phyloP scores from a whole-genome alignment of 257 asterid species.

The Handroanthus guayacan region DNA sequence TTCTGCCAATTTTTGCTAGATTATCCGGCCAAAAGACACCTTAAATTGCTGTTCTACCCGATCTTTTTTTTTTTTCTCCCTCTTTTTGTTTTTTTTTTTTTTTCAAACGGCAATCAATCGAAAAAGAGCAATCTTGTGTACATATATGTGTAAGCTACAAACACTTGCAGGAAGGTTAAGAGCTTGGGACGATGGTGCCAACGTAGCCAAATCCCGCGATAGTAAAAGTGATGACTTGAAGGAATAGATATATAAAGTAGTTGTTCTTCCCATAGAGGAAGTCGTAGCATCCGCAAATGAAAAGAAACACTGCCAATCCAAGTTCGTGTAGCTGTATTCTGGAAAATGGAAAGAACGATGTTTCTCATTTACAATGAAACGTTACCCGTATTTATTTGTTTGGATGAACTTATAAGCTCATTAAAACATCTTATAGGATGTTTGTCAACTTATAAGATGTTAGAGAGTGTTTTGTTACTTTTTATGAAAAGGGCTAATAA shows the following conservation, averaged over 20 bases:
- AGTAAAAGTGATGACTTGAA: constrained; percentile 82
- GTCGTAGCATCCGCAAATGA: constrained; percentile 92
- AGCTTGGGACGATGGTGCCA: constrained; percentile 81
- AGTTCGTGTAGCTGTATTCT: constrained; percentile 76
- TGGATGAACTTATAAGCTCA: no score
- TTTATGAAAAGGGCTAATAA: no score
- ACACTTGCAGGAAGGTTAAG: constrained; percentile 43
- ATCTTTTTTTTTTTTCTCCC: constrained; percentile 12
- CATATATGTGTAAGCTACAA: constrained; percentile 47
- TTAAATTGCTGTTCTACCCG: constrained; percentile 29
- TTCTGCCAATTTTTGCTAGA: constrained; percentile 23
- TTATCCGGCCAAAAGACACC: constrained; percentile 18
- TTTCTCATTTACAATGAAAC: not conserved
- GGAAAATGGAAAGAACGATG: constrained; percentile 24
- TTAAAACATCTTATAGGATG: no score
- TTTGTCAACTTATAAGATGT: no score
- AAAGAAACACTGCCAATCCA: constrained; percentile 79
- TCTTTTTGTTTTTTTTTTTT: constrained; percentile 4
- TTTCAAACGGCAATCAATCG: constrained; percentile 33
- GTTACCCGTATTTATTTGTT: no score
- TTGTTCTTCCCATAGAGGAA: constrained; percentile 74
- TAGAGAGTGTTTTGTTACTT: no score
- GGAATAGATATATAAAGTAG: constrained; percentile 84
- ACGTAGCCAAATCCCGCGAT: constrained; percentile 90
- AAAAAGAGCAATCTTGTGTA: constrained; percentile 47